Conservation (phyloP, 352 stramenopile genomes). For the Globisporangium perplexum region DNA sequence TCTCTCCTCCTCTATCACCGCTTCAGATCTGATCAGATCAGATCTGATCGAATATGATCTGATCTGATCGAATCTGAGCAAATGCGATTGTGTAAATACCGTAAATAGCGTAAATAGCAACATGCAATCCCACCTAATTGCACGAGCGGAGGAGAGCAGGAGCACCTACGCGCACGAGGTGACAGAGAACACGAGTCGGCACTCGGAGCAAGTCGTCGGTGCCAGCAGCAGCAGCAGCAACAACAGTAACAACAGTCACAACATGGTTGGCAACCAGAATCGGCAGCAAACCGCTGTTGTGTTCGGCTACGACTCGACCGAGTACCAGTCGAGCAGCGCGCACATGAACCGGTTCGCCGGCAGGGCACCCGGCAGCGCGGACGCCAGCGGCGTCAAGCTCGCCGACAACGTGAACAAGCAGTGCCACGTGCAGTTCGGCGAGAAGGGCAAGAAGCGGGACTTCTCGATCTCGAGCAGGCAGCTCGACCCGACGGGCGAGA, state of each 20-base stretch:
- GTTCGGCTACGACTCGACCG: constrained; percentile 46
- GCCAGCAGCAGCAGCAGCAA: no score
- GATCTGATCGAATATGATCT: no score
- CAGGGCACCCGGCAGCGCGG: constrained; percentile 6
- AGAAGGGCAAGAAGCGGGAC: constrained; percentile 48
- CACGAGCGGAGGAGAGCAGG: no score
- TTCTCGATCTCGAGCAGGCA: constrained; percentile 52
- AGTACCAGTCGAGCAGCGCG: constrained; percentile 45
- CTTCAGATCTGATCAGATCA: no score
- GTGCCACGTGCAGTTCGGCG: constrained; percentile 61
- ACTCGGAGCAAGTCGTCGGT: no score
- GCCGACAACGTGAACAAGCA: constrained; percentile 52
- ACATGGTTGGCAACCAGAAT: constrained; percentile 12
- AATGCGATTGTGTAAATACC: no score
- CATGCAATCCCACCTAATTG: no score
- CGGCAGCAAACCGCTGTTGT: constrained; percentile 59
- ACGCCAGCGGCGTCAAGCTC: constrained; percentile 7
- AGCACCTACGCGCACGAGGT: no score
- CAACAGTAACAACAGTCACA: constrained; percentile 3
- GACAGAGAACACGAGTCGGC: no score
- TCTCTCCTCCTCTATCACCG: no score
- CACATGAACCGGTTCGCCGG: constrained; percentile 42
- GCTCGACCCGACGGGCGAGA: constrained; percentile 50
- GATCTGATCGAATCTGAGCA: no score
- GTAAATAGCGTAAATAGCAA: no score